Conservation (phyloP, 768 basidiomycete genomes). For the Tylopilus felleus region DNA sequence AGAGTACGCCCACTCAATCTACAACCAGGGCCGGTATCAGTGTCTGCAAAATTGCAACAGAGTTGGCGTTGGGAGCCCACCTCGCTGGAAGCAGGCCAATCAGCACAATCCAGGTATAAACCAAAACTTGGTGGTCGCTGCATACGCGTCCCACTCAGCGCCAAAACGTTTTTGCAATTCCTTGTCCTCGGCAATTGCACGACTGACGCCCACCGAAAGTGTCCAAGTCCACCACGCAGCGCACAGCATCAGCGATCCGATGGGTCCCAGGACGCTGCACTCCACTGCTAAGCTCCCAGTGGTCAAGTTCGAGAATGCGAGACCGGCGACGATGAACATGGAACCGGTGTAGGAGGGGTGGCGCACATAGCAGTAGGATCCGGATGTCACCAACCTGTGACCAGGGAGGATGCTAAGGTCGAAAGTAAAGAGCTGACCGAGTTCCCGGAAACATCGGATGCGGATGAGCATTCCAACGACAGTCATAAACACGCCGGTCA, state of each 20-base stretch:
- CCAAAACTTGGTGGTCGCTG: constrained; percentile 43
- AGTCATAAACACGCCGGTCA: constrained; percentile 43
- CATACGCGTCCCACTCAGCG: constrained; percentile 48
- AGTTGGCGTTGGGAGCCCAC: neutral
- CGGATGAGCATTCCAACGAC: constrained; percentile 47
- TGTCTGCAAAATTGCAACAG: neutral
- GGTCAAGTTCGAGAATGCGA: constrained; percentile 45
- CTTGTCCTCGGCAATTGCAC: constrained; percentile 49
- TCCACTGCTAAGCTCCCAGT: constrained; percentile 46
- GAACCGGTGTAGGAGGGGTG: constrained; percentile 59
- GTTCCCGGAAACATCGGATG: constrained; percentile 49
- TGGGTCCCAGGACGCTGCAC: constrained; percentile 28
- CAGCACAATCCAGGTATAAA: constrained; percentile 47
- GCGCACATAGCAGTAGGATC: constrained; percentile 50
- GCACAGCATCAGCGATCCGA: constrained; percentile 35
- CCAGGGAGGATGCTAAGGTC: constrained; percentile 53
- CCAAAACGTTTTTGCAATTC: constrained; percentile 46
- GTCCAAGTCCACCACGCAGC: constrained; percentile 50
- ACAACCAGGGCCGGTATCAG: neutral
- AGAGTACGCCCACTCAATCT: neutral
- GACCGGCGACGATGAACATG: constrained; percentile 44
- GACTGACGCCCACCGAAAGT: constrained; percentile 44
- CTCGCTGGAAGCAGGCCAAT: constrained; percentile 2
- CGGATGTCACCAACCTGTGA: constrained; percentile 49
- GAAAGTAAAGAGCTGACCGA: constrained; percentile 56